Conservation (phyloP, 768 basidiomycete species). For the Cantharellus cinnabarinus region DNA sequence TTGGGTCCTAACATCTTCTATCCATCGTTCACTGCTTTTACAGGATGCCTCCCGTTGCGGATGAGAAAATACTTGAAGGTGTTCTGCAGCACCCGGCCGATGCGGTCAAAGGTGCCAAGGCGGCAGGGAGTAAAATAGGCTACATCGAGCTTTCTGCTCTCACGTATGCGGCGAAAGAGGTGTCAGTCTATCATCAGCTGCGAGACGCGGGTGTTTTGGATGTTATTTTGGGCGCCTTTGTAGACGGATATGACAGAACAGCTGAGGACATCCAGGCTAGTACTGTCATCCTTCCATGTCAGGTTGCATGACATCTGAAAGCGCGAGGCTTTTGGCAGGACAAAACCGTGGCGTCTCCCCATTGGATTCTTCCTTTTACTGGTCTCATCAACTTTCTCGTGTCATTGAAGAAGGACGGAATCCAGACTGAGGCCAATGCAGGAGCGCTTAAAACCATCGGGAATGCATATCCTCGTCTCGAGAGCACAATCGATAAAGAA, state of each 20-base stretch:
- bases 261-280: neutral
- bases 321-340: neutral
- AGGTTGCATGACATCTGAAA: neutral
- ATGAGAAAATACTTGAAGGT: too few relatives aligned
- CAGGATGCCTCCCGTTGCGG: too few relatives aligned
- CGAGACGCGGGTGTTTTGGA: neutral
- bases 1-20: too few relatives aligned
- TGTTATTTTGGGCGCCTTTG: neutral
- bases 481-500: neutral
- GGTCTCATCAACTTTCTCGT: neutral
- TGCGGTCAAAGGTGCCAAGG: neutral
- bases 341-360: neutral
- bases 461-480: neutral
- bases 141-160: neutral
- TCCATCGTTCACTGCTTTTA: too few relatives aligned
- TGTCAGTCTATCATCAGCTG: neutral
- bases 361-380: neutral
- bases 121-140: neutral
- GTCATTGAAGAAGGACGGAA: neutral
- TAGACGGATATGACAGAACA: neutral
- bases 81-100: neutral
- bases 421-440: neutral
- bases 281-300: neutral
- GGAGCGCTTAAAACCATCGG: neutral
- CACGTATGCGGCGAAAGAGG: neutral